Base-by-base conservation (phyloP, 192 early-diverging fungal species). In the Backusella luteola region DNA sequence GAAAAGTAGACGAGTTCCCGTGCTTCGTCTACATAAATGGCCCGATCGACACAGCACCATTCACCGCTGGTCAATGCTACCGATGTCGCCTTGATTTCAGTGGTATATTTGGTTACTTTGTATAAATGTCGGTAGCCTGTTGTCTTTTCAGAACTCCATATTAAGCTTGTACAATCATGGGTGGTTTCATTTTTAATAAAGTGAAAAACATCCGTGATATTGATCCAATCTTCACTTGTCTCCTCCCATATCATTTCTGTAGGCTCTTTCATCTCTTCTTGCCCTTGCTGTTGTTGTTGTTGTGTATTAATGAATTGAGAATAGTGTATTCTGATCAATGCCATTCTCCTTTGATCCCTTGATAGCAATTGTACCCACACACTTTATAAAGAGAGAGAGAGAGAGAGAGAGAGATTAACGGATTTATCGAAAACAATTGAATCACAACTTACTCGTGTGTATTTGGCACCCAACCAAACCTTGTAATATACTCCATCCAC, bases 401-500 rank as follows among this genome's bases (percentile, higher is more conserved):
- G 14, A 26, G 26, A 26, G 26, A 26, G 26, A 26, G 15, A 15
- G 4, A 29, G 34, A 21, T 49, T 75, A 35, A 38, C 12, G 17
- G 11, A 52, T 69, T 39, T 34, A 66, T 41, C 21, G 7, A 78
- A 68, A 23, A 63, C 26, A 63, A 63, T 1, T 44, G 15, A 6
- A 49, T n/a, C 17, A n/a, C 19, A 23, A 26, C 39, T 66, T 82
- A 90, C 89, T 85, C 84, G 66, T 88, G 38, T 0, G 84, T 86
- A 49, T 86, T 80, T n/a, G 89, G 87, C 23, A 86, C 36, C 91
- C 91, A 93, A 0, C 89, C 90, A 68, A 88, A 86, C 19, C 91
- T 77, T 11, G 87, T 85, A 70, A 91, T 89, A 80, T 93, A 93
- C 63, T 93, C 91, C 34, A 84, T 73, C 91, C 91, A 93, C 9